These are phyloP conservation scores for Forsythia suspensa DNA, from an alignment of 257 asterid genomes.

Conservation along the genomic window DNA sequence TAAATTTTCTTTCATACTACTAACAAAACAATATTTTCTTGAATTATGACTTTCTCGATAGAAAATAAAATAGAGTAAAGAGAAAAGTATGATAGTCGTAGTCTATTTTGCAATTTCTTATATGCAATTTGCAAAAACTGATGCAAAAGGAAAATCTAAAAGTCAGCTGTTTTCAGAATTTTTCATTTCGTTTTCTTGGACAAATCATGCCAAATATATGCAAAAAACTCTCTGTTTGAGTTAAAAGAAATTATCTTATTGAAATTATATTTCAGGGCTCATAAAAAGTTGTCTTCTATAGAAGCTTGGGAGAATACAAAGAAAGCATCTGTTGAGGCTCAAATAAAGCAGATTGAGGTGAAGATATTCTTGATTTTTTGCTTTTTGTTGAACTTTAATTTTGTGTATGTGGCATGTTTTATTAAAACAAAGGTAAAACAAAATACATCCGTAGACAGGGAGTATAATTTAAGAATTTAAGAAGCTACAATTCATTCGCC, in stretches of 20 bases:
- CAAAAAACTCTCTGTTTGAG: background rate
- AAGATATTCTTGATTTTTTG: background rate
- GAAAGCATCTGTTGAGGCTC: conserved; percentile 49
- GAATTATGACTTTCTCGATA: background rate
- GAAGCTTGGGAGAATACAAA: conserved; percentile 59
- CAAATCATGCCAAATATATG: background rate
- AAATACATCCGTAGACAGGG: too few relatives aligned
- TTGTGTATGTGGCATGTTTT: too few relatives aligned
- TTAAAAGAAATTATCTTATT: background rate
- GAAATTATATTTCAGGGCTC: conserved; percentile 42
- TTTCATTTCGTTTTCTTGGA: background rate
- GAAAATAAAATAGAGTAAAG: background rate
- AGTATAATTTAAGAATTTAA: too few relatives aligned
- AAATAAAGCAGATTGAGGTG: conserved; percentile 57
- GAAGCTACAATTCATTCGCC: too few relatives aligned
- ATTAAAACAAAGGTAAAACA: too few relatives aligned
- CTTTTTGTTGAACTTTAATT: background rate
- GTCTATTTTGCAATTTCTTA: background rate
- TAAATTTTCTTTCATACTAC: too few relatives aligned
- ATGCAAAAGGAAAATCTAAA: background rate
- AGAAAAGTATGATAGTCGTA: background rate
- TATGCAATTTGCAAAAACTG: too few relatives aligned
- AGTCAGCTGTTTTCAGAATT: background rate
- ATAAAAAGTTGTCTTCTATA: conserved; percentile 41
- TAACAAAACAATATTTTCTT: too few relatives aligned